Base-by-base conservation (phyloP, 192 early-diverging fungal species). In the Podila clonocystis region DNA sequence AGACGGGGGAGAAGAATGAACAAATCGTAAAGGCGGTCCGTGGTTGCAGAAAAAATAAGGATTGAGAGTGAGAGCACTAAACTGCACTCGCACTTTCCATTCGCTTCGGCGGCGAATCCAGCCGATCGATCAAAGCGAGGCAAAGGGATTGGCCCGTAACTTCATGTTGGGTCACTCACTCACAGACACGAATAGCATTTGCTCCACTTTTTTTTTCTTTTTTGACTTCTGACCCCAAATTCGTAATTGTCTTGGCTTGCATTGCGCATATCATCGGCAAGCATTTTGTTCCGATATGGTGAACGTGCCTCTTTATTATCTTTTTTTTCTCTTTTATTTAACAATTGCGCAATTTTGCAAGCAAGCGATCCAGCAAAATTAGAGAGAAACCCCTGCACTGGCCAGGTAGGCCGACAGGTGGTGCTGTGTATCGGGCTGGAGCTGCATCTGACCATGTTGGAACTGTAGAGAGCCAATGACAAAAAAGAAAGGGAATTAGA, bases 401-500 rank as follows among this genome's bases (percentile, higher is more conserved):
- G 70, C 70, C 26, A 80, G 45, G 31, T 80, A 80, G 12, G 29
- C 38, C 0, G 76, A 64, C 17, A 80, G 38, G 36, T 70, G 68
- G 29, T 19, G 41, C 66, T 80, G 63, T 28, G 76, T 68, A 8
- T 80, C 76, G 11, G 76, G 76, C 52, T 80, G 76, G 9, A 80
- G 41, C 61, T 80, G 76, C 19, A 80, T 36, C 26, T 68, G 70
- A 1, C 76, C 76, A 59, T 80, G 76, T 13, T 80, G 76, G 45
- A 80, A 58, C 76, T 80, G 50, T 11, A 5, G 55, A 61, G 26
- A 19, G 11, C 0, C 11, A 31, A 38, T 28, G 33, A 60, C 3
- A 64, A 52, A 19, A 66, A 20, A 15, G 61, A 58, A 19, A 58
- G 20, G 52, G 28, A 36, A 11, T 36, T 24, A 19, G 22, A 41